Base-by-base conservation (phyloP, 2,329 filamentous ascomycete species). In the Cladosporium austrohemisphaericum region DNA sequence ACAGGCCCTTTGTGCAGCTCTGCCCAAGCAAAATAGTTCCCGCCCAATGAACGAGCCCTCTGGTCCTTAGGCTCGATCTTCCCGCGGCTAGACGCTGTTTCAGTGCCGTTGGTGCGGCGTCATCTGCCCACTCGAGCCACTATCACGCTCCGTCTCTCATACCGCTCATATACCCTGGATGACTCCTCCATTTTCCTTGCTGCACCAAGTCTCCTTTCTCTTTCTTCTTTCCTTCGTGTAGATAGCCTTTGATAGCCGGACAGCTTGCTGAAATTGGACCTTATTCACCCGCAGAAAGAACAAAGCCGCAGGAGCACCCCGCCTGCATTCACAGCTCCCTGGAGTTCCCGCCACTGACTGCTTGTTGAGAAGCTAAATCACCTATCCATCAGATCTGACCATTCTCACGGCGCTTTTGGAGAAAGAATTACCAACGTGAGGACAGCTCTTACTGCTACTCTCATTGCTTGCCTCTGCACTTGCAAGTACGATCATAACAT, bases 281-380 rank as follows among this genome's bases (percentile, higher is more conserved):
- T 47, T 31, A 31, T 47, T 47, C 23, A 33, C 18, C 54, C 36
- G 40, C 41, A 57, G 44, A 54, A 52, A 52, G 46, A 45, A 53
- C 48, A 46, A 37, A 51, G 23, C 45, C 41, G 43, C 51, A 25
- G n/a, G 29, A 9, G 23, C 52, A 52, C 47, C 49, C 48, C 50
- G 16, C 45, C 47, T 50, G 38, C 28, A 38, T 45, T 49, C 20
- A 51, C 49, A 45, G 25, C 48, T 49, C 35, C 51, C 48, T 47
- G 50, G 46, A 50, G 16, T 29, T 37, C 33, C 44, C 33, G 49
- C 49, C 48, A 36, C 18, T 25, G 28, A 51, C 25, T 50, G 49
- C 57, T 55, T 51, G 56, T 55, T 49, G 56, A 56, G 57, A 58
- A 60, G 55, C 57, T 52, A 54, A 54, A 52, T 50, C 50, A 57